Percentiles rank a stretch among this genome's conserved stretches.
Evolutionary conservation across 2,329 filamentous ascomycete species (phyloP).

Genomic region (Exophiala aquamarina): DNA sequence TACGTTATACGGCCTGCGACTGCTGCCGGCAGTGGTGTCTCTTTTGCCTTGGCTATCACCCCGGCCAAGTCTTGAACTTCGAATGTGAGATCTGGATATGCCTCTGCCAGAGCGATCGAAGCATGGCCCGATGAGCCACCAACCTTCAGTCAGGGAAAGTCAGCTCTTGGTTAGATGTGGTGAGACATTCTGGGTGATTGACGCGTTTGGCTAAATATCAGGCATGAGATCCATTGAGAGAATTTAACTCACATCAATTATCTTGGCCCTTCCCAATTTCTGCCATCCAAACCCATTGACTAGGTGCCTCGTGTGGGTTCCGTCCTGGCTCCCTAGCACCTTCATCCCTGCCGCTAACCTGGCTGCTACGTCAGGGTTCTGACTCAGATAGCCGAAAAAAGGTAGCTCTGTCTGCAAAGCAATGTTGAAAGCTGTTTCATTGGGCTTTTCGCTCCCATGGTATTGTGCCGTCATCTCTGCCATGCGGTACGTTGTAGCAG

Average conservation of each 20-base stretch:
- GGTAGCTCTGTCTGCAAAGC: slow-evolving; percentile 30
- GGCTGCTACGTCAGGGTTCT: slow-evolving; percentile 38
- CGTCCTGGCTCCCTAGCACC: slow-evolving; percentile 12
- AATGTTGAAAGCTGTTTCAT: slow-evolving; percentile 31
- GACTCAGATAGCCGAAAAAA: slow-evolving; percentile 35
- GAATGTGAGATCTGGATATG: slow-evolving; percentile 53
- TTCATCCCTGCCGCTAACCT: slow-evolving; percentile 26
- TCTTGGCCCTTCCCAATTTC: slow-evolving; percentile 13
- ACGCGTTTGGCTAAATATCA: too few relatives aligned
- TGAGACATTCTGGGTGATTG: too few relatives aligned
- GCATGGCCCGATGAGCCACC: slow-evolving; percentile 62
- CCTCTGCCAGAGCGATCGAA: slow-evolving; percentile 53
- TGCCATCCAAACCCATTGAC: slow-evolving; percentile 21
- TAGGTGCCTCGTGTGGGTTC: slow-evolving; percentile 16
- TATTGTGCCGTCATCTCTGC: slow-evolving; percentile 27
- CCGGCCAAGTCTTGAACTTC: slow-evolving; percentile 51
- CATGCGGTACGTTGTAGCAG: slow-evolving; percentile 24
- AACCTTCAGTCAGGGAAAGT: slow-evolving; percentile 22
- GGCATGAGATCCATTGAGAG: too few relatives aligned
- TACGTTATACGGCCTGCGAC: slow-evolving; percentile 25
- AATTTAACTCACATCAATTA: slow-evolving; percentile 24
- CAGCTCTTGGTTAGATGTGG: background rate
- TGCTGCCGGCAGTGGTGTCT: background rate
- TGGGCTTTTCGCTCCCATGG: slow-evolving; percentile 12
- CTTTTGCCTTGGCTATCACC: slow-evolving; percentile 28